These are phyloP conservation scores for Grigorovia yakushimaensis DNA, from an alignment of 805 yeast species.

Conservation along the genomic window DNA sequence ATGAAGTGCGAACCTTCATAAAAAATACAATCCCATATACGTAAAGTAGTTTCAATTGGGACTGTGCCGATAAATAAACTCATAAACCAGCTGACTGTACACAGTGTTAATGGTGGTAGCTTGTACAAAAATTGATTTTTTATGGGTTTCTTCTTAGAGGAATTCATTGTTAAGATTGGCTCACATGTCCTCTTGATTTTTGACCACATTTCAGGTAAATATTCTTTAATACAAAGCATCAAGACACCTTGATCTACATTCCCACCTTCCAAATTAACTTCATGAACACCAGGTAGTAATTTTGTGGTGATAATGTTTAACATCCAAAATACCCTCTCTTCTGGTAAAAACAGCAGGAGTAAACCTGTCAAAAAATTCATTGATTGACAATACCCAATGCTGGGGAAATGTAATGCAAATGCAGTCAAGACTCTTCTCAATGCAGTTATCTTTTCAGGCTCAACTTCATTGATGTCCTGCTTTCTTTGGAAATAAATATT, in stretches of 20 bases:
- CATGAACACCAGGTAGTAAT: slow-evolving; percentile 86
- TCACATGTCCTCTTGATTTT: slow-evolving; percentile 28
- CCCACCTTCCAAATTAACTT: slow-evolving; percentile 83
- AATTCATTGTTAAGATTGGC: neutral
- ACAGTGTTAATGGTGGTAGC: slow-evolving; percentile 82
- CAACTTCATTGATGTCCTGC: slow-evolving; percentile 29
- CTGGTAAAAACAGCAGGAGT: slow-evolving; percentile 73
- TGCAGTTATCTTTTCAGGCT: slow-evolving; percentile 57
- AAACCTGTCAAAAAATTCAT: slow-evolving; percentile 87
- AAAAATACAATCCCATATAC: slow-evolving; percentile 93
- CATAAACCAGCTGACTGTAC: slow-evolving; percentile 98
- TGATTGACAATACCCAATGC: slow-evolving; percentile 93
- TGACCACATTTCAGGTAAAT: slow-evolving; percentile 74
- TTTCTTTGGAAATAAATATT: slow-evolving; percentile 64
- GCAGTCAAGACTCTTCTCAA: slow-evolving; percentile 74
- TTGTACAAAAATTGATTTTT: slow-evolving; percentile 49
- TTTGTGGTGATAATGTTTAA: slow-evolving; percentile 78
- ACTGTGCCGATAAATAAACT: slow-evolving; percentile 84
- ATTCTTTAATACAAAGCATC: slow-evolving; percentile 76
- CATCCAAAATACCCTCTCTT: slow-evolving; percentile 93
- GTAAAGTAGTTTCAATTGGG: slow-evolving; percentile 77
- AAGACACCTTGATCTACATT: slow-evolving; percentile 91
- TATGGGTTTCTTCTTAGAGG: slow-evolving; percentile 1
- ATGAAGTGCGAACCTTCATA: slow-evolving; percentile 84
- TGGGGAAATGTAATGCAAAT: slow-evolving; percentile 77